These are phyloP conservation scores for Tylopilus plumbeoviolaceoides DNA, from an alignment of 768 basidiomycete species.

Conservation along the genomic window DNA sequence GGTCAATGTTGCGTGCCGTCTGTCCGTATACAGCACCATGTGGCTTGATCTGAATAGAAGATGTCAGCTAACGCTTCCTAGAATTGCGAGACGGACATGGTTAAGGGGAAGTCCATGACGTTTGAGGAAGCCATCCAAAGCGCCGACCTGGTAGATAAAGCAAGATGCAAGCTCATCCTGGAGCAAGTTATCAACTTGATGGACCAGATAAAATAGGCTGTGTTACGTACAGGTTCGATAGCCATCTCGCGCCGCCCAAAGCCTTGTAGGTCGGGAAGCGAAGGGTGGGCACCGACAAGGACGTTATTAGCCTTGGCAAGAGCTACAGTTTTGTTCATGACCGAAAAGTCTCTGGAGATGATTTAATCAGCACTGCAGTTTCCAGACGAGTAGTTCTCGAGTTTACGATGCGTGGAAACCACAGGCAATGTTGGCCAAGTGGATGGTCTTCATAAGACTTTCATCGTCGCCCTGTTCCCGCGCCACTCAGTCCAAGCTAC, in stretches of 20 bases:
- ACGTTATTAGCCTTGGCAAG: conserved; percentile 56
- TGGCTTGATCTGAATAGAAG: conserved; percentile 45
- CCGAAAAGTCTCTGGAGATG: conserved; percentile 49
- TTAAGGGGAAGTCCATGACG: conserved; percentile 48
- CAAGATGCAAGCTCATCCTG: conserved; percentile 54
- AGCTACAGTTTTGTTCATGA: conserved; percentile 60
- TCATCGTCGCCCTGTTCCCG: conserved; percentile 45
- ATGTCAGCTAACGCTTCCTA: background rate
- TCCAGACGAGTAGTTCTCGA: background rate
- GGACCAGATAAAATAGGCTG: background rate
- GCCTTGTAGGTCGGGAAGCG: conserved; percentile 57
- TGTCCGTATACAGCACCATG: conserved; percentile 63
- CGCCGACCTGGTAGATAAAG: conserved; percentile 68
- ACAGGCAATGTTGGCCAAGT: conserved; percentile 62
- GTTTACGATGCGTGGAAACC: conserved; percentile 63
- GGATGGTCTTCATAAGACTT: conserved; percentile 50
- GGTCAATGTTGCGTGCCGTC: conserved; percentile 48
- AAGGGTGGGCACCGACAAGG: conserved; percentile 61
- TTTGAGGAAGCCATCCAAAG: conserved; percentile 55
- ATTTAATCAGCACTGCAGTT: background rate
- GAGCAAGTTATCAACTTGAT: background rate
- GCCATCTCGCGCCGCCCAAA: conserved; percentile 66
- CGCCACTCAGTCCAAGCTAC: background rate
- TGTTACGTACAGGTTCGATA: conserved; percentile 53
- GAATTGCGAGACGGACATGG: conserved; percentile 39